A percentile compares a stretch with the other conserved stretches of the same genome.
Conservation (phyloP, 352 stramenopile genomes). For the Phytophthora tentaculata region DNA sequence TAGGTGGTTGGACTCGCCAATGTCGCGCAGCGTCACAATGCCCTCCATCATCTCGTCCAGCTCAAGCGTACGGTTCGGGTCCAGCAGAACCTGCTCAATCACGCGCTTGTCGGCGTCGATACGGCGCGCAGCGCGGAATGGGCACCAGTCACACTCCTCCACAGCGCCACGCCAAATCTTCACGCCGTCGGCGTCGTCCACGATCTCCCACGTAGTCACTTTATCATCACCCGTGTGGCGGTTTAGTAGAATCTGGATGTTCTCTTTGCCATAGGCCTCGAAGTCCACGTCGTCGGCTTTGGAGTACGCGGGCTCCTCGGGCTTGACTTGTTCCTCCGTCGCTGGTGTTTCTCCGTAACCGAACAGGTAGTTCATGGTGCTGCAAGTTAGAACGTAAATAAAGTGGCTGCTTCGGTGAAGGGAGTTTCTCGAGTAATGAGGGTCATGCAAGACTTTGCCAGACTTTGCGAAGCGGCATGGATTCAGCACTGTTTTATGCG, state of each 20-base stretch:
- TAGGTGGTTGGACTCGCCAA: constrained; percentile 59
- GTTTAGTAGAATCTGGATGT: constrained; percentile 65
- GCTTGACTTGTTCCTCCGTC: constrained; percentile 36
- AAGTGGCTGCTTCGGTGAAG: constrained; percentile 15
- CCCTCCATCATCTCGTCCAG: constrained; percentile 86
- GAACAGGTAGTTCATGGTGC: constrained; percentile 49
- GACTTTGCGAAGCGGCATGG: constrained; percentile 26
- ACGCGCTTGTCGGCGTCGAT: constrained; percentile 61
- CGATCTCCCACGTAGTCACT: constrained; percentile 75
- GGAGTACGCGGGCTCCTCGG: constrained; percentile 45
- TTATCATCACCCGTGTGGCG: constrained; percentile 69
- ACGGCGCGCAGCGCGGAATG: constrained; percentile 65
- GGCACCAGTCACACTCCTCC: constrained; percentile 66
- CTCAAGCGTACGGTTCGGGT: constrained; percentile 67
- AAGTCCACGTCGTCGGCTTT: constrained; percentile 69
- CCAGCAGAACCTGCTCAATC: constrained; percentile 66
- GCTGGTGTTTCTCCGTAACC: constrained; percentile 32
- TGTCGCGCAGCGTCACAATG: constrained; percentile 57
- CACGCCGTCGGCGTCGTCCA: constrained; percentile 56
- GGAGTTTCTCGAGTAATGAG: constrained; percentile 30
- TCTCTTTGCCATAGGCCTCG: constrained; percentile 65
- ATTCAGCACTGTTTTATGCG: constrained; percentile 22
- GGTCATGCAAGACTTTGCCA: constrained; percentile 16
- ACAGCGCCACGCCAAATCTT: constrained; percentile 74
- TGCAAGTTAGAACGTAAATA: not conserved